phyloP scores from a whole-genome alignment of 2,329 filamentous ascomycete genomes.

The Rhinocladiella similis region DNA sequence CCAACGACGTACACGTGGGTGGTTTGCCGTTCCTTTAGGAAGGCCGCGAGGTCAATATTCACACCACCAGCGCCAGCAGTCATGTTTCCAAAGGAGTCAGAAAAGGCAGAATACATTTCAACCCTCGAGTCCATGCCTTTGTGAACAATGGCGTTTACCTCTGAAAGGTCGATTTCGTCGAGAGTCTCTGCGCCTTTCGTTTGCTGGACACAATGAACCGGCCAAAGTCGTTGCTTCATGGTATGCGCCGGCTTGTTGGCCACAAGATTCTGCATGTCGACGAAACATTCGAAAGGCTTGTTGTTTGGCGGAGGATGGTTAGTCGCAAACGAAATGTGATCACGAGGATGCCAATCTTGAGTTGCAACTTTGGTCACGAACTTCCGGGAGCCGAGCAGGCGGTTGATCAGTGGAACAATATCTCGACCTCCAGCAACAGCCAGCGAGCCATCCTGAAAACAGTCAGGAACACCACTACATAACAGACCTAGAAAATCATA shows the following conservation, averaged over 20 bases:
- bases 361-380: slow-evolving; percentile 79
- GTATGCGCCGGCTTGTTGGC: slow-evolving; percentile 38
- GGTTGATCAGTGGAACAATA: slow-evolving; percentile 71
- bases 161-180: slow-evolving; percentile 63
- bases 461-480: slow-evolving; percentile 2
- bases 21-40: slow-evolving; percentile 59
- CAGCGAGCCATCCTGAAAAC: slow-evolving; percentile 72
- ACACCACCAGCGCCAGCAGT: slow-evolving; percentile 38
- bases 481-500: slow-evolving; percentile 47
- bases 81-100: slow-evolving; percentile 67
- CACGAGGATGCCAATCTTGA: slow-evolving; percentile 83
- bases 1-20: slow-evolving; percentile 85
- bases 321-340: slow-evolving; percentile 85
- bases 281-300: slow-evolving; percentile 65
- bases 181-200: slow-evolving; percentile 73
- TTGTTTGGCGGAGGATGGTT: slow-evolving; percentile 69
- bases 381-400: slow-evolving; percentile 64
- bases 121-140: slow-evolving; percentile 75
- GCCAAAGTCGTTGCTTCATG: slow-evolving; percentile 76
- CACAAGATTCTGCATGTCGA: slow-evolving; percentile 56
- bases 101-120: slow-evolving; percentile 95
- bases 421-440: slow-evolving; percentile 73
- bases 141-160: slow-evolving; percentile 67
- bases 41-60: slow-evolving; percentile 60
- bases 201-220: slow-evolving; percentile 79